Conservation (phyloP, 257 asterid species). For the Solanum lignicaule region DNA sequence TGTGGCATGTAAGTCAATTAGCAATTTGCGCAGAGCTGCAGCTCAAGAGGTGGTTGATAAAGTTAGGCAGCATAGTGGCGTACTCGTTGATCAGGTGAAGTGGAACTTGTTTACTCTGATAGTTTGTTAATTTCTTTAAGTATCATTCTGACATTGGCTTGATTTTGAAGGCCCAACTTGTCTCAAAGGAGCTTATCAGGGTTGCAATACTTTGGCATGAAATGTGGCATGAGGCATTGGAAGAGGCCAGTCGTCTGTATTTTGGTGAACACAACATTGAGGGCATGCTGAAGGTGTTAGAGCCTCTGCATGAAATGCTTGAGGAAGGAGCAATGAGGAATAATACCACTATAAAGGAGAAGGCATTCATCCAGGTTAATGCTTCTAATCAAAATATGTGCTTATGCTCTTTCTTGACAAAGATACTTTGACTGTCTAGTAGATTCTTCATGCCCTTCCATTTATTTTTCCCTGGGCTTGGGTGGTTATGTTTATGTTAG, state of each 20-base stretch:
- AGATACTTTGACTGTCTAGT: neutral
- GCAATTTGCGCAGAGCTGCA: constrained; percentile 85
- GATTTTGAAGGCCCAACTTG: constrained; percentile 83
- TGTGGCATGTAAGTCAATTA: constrained; percentile 96
- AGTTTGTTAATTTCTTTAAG: constrained; percentile 1
- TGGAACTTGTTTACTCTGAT: constrained; percentile 3
- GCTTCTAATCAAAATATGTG: neutral
- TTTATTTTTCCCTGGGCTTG: neutral
- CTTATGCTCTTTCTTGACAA: neutral
- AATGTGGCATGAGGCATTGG: constrained; percentile 98
- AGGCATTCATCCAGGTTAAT: constrained; percentile 83
- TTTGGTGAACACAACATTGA: constrained; percentile 97
- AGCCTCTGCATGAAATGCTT: constrained; percentile 90
- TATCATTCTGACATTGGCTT: constrained; percentile 1
- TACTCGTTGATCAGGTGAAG: constrained; percentile 85
- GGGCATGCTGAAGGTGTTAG: constrained; percentile 89
- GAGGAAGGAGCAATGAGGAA: constrained; percentile 86
- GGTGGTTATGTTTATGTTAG: neutral
- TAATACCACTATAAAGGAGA: constrained; percentile 81
- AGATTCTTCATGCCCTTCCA: neutral
- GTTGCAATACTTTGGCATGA: constrained; percentile 99
- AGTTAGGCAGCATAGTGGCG: constrained; percentile 97
- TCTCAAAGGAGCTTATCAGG: constrained; percentile 91
- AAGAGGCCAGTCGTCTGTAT: constrained; percentile 98
- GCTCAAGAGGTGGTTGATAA: constrained; percentile 98